phyloP scores from a whole-genome alignment of 2,329 filamentous ascomycete genomes.

The Colletotrichum sidae region DNA sequence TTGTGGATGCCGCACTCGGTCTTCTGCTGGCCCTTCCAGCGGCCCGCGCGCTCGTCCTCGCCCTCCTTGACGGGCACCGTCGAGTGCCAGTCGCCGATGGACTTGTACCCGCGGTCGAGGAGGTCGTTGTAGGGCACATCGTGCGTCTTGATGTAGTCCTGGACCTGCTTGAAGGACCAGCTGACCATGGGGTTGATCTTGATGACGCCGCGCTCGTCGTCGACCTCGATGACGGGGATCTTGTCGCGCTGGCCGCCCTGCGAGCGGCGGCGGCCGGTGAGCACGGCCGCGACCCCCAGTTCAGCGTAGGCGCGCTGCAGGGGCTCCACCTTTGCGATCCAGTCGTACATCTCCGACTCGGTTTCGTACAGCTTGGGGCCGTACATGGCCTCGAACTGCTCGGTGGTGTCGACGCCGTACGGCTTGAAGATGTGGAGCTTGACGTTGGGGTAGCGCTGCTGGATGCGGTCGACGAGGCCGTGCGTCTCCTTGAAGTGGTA shows the following conservation, averaged over 20 bases:
- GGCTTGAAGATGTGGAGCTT: conserved; percentile 93
- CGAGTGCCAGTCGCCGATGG: conserved; percentile 97
- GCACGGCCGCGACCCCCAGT: conserved; percentile 86
- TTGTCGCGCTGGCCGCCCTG: conserved; percentile 93
- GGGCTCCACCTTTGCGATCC: conserved; percentile 96
- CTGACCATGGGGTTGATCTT: conserved; percentile 98
- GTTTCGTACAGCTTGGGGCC: conserved; percentile 87
- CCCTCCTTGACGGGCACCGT: conserved; percentile 89
- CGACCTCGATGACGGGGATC: conserved; percentile 91
- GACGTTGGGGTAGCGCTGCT: conserved; percentile 80
- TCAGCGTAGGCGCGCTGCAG: conserved; percentile 91
- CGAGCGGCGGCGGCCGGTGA: conserved; percentile 91
- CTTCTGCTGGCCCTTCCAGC: conserved; percentile 97
- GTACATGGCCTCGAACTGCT: conserved; percentile 85
- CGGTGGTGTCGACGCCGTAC: conserved; percentile 75
- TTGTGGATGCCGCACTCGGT: conserved; percentile 99
- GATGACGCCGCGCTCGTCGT: conserved; percentile 87
- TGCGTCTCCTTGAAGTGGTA: conserved; percentile 86
- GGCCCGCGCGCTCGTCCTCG: conserved; percentile 94
- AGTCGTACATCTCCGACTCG: conserved; percentile 93
- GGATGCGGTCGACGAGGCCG: conserved; percentile 78
- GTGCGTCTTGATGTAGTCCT: conserved; percentile 86
- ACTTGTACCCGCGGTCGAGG: conserved; percentile 96
- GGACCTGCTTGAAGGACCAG: conserved; percentile 92
- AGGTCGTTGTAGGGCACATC: conserved; percentile 94